Conservation (phyloP, 495 filamentous ascomycete genomes). For the Lentithecium fluviatile region DNA sequence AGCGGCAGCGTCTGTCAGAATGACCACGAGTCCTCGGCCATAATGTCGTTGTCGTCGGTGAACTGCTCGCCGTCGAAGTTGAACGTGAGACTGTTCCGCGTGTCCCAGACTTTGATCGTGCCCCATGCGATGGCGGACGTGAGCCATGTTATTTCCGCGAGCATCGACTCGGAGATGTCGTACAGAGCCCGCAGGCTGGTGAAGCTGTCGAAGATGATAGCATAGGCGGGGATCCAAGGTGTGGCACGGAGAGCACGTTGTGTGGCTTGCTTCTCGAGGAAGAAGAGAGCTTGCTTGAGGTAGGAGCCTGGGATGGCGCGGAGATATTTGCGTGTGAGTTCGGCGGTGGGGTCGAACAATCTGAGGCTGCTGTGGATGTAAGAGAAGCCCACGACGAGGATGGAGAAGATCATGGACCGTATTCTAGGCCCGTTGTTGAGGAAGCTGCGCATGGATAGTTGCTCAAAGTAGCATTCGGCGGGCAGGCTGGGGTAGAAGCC, state of each 20-base stretch:
- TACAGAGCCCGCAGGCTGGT: constrained; percentile 1
- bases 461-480: constrained; percentile 23
- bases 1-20: constrained; percentile 28
- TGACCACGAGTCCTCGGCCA: constrained; percentile 25
- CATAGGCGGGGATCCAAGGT: constrained; percentile 1
- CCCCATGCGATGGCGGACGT: constrained; percentile 29
- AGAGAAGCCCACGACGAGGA: constrained; percentile 13
- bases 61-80: constrained; percentile 2
- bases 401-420: constrained; percentile 28
- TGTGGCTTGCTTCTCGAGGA: neutral
- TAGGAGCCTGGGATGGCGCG: constrained; percentile 7
- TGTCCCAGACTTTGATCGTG: constrained; percentile 25
- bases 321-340: constrained; percentile 13
- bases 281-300: constrained; percentile 5
- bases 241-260: neutral
- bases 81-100: constrained; percentile 4
- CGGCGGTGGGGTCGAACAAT: constrained; percentile 26
- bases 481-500: constrained; percentile 21
- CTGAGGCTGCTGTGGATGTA: constrained; percentile 21
- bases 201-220: constrained; percentile 10
- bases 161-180: constrained; percentile 21
- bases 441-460: constrained; percentile 6
- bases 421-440: constrained; percentile 17
- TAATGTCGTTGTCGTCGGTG: constrained; percentile 16
- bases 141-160: constrained; percentile 24